phyloP scores from a whole-genome alignment of 805 yeast species.

The Pichia manshurica region DNA sequence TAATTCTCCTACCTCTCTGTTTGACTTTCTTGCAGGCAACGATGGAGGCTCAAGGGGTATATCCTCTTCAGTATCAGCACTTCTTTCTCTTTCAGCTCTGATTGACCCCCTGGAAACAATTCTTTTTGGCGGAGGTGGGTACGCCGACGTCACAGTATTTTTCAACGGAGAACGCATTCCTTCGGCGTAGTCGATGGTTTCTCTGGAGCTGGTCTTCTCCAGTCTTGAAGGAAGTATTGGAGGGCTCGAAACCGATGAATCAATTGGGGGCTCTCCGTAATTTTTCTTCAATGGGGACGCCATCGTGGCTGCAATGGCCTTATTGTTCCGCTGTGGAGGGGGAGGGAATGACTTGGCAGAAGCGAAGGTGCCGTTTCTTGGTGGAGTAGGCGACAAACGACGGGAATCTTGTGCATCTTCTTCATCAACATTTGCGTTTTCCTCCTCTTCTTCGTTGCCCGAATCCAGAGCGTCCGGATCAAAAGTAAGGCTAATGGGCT shows the following conservation, averaged over 20 bases:
- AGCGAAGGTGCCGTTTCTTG: neutral
- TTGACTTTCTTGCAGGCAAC: constrained; percentile 1
- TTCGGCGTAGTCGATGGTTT: constrained; percentile 11
- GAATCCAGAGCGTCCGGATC: constrained; percentile 5
- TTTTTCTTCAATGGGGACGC: constrained; percentile 2
- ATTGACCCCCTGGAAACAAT: neutral
- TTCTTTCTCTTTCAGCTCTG: neutral
- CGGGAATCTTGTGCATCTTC: neutral
- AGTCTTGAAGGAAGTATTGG: neutral
- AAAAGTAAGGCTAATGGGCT: constrained; percentile 7
- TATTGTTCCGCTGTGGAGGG: constrained; percentile 10
- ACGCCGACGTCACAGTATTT: neutral
- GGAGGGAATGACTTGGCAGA: constrained; percentile 1
- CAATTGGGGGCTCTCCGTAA: neutral
- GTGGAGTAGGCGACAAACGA: neutral
- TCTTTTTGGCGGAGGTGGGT: constrained; percentile 5
- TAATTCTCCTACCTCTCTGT: neutral
- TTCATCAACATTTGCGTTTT: neutral
- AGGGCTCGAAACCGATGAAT: neutral
- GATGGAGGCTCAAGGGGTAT: neutral
- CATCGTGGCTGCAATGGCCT: neutral
- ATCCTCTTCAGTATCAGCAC: neutral
- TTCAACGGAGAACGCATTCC: constrained; percentile 13
- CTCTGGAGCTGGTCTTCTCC: neutral
- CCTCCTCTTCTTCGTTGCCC: constrained; percentile 6